These are phyloP conservation scores for Globisporangium lucens DNA, from an alignment of 352 stramenopile genomes.

Conservation along the genomic window DNA sequence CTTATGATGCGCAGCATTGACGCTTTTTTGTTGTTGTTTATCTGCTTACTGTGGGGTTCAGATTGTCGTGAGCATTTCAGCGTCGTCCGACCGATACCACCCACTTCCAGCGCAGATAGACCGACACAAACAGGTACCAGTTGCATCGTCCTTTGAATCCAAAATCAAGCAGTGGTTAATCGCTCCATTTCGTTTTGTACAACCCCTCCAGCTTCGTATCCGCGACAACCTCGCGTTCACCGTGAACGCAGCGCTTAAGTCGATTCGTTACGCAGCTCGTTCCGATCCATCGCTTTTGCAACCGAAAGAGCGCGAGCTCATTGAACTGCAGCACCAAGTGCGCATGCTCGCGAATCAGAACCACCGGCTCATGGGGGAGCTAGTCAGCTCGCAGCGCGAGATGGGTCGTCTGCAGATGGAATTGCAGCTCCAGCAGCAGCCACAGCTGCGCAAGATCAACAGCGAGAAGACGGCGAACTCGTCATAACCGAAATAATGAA, in stretches of 20 bases:
- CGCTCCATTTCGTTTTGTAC: background rate
- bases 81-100: constrained; percentile 51
- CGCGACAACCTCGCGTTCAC: constrained; percentile 73
- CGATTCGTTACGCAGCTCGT: constrained; percentile 47
- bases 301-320: constrained; percentile 32
- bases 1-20: background rate
- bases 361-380: constrained; percentile 43
- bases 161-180: background rate
- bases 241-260: constrained; percentile 76
- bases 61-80: constrained; percentile 54
- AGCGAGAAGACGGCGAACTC: constrained; percentile 22
- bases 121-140: constrained; percentile 58
- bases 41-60: constrained; percentile 8
- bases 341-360: constrained; percentile 66
- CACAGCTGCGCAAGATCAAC: constrained; percentile 36
- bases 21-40: background rate
- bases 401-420: constrained; percentile 53
- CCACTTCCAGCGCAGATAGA: constrained; percentile 57
- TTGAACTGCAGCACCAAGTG: constrained; percentile 58
- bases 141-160: background rate
- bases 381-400: constrained; percentile 51
- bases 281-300: constrained; percentile 23
- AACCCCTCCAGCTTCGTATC: constrained; percentile 46
- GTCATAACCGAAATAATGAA: background rate
- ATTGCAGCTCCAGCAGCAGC: constrained; percentile 45